Evolutionary conservation across 495 filamentous ascomycete genomes (phyloP), one percentile per base, ranked within the genome.

Genomic region (Penicillium simplicissimum): DNA sequence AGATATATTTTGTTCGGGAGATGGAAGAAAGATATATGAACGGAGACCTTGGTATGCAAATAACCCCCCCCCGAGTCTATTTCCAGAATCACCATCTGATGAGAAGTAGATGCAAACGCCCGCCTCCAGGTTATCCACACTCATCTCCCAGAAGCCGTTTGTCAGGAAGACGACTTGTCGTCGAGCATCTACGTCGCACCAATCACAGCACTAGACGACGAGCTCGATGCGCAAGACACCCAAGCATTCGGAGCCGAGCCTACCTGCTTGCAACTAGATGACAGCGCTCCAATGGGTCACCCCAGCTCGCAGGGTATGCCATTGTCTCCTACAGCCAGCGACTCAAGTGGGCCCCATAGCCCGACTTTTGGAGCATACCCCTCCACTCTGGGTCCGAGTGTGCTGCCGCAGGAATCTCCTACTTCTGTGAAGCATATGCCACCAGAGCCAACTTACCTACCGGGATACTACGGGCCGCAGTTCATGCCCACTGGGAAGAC

Each of bases 1-100:
- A 90, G 67, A 84, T 91, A 6, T 91, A 89, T 68, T 84, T 82
- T 56, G 81, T 91, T 19, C 87, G 88, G 21, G 77, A 79, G 53
- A 73, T 77, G 64, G 87, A 92, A 67, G 88, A 90, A 62, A 73
- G 79, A 10, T 89, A 76, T 61, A 73, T 79, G 45, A 79, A 83
- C 49, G 81, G 82, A 15, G 81, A 87, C 62, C 82, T 89, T 31
- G 85, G 88, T 90, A 73, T 66, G 85, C 59, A 25, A 21, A 43
- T 48, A 35, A 4, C 1, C n/a, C 14, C 1, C n/a, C 14, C 38
- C 15, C 33, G 11, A 31, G 6, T 0, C n/a, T 3, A 19, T 19
- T 23, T 10, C 4, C 11, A 4, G 15, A 36, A 33, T 19, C 47
- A n/a, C 31, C 21, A 11, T n/a, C 61, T 64, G 17, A 64, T 42